Evolutionary conservation across 768 basidiomycete genomes (phyloP).

Genomic region (Cystobasidium ongulense): DNA sequence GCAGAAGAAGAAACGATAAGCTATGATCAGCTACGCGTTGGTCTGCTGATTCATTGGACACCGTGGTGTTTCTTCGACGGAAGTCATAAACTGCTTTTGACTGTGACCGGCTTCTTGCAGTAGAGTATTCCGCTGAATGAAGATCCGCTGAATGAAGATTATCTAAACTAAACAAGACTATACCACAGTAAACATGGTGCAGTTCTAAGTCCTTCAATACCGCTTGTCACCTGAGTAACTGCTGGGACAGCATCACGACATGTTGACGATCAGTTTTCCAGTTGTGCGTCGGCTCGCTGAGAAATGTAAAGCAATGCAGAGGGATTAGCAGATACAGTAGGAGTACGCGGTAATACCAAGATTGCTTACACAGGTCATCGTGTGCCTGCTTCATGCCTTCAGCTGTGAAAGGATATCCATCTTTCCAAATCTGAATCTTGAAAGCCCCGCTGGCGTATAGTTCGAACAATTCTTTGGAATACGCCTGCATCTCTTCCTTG

Average conservation of each 20-base stretch:
- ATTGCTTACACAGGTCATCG: slow-evolving; percentile 54
- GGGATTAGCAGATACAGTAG: not conserved
- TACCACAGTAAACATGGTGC: no score
- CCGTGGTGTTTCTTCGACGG: no score
- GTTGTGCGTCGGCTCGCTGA: slow-evolving; percentile 60
- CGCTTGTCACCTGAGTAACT: no score
- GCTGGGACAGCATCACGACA: not conserved
- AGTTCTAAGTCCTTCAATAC: no score
- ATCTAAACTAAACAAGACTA: no score
- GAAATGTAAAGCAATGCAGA: not conserved
- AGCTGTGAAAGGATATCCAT: slow-evolving; percentile 70
- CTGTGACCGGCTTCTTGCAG: no score
- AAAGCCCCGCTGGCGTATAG: slow-evolving; percentile 59
- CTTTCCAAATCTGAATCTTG: slow-evolving; percentile 52
- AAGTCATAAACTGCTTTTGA: no score
- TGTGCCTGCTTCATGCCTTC: slow-evolving; percentile 73
- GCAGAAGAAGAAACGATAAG: no score
- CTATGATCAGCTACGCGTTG: no score
- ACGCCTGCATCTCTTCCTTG: slow-evolving; percentile 61
- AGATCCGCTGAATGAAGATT: no score
- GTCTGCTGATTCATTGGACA: no score
- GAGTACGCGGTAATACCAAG: not conserved
- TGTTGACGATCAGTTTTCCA: slow-evolving; percentile 72
- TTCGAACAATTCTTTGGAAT: slow-evolving; percentile 59
- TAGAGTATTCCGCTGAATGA: no score